Evolutionary conservation across 208 protist species (phyloP).

Genomic region (Trypanosomatidae sp.): DNA sequence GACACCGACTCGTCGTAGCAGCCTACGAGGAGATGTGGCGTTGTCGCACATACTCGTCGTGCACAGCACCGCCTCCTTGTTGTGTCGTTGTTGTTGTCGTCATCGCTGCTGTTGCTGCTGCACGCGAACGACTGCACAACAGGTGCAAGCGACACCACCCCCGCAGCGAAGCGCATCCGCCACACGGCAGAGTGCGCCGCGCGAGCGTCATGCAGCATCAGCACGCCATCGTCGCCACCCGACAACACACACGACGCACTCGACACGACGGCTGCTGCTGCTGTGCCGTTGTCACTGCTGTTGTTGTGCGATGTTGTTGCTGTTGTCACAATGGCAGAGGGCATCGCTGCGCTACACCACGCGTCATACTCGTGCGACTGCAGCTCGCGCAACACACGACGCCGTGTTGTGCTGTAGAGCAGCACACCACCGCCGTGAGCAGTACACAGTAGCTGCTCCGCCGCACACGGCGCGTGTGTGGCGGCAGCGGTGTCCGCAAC

Average conservation of each 20-base stretch:
- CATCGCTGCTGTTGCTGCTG: neutral
- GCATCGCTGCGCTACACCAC: slow-evolving; percentile 58
- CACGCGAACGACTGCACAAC: slow-evolving; percentile 19
- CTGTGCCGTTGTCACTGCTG: neutral
- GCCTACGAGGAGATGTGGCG: slow-evolving; percentile 49
- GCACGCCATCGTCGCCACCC: slow-evolving; percentile 68
- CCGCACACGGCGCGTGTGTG: neutral
- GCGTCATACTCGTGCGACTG: slow-evolving; percentile 72
- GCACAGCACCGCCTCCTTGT: too few relatives aligned
- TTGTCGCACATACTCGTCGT: slow-evolving; percentile 1
- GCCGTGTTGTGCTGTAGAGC: slow-evolving; percentile 18
- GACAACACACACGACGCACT: slow-evolving; percentile 15
- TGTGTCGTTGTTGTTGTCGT: neutral
- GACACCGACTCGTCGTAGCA: slow-evolving; percentile 72
- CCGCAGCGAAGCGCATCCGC: slow-evolving; percentile 38
- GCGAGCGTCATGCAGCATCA: slow-evolving; percentile 46
- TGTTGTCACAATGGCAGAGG: slow-evolving; percentile 4
- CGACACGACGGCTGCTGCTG: neutral
- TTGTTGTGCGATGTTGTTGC: neutral
- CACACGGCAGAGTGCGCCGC: slow-evolving; percentile 6
- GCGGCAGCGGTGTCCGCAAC: too few relatives aligned
- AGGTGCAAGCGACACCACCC: slow-evolving; percentile 64
- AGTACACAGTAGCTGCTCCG: slow-evolving; percentile 35
- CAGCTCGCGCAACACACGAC: slow-evolving; percentile 11
- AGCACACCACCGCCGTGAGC: slow-evolving; percentile 48